phyloP scores from a whole-genome alignment of 805 yeast species.

The Yamadazyma paraphyllophila region DNA sequence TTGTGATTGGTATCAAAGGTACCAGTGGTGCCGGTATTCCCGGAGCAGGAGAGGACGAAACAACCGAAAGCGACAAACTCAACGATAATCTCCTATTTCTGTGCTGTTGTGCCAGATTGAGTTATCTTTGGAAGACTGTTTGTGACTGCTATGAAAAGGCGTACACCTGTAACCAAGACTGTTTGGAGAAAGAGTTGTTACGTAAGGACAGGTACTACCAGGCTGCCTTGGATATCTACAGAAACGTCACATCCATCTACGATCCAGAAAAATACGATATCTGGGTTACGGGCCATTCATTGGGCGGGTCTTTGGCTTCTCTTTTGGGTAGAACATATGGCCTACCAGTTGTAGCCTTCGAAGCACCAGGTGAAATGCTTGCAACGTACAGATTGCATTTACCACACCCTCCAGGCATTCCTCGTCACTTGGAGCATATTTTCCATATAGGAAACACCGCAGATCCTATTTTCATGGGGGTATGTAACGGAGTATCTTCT shows the following conservation, averaged over 20 bases:
- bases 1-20: slow-evolving; percentile 84
- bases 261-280: slow-evolving; percentile 61
- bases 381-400: slow-evolving; percentile 83
- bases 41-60: slow-evolving; percentile 55
- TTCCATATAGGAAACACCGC: slow-evolving; percentile 98
- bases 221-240: slow-evolving; percentile 73
- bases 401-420: slow-evolving; percentile 90
- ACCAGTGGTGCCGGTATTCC: slow-evolving; percentile 76
- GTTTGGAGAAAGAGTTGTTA: slow-evolving; percentile 74
- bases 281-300: slow-evolving; percentile 94
- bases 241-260: slow-evolving; percentile 63
- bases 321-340: slow-evolving; percentile 88
- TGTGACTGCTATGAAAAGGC: slow-evolving; percentile 88
- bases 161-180: slow-evolving; percentile 84
- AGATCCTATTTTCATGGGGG: slow-evolving; percentile 95
- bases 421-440: slow-evolving; percentile 71
- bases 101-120: slow-evolving; percentile 93
- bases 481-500: slow-evolving; percentile 90
- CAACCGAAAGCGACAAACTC: slow-evolving; percentile 73
- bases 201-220: slow-evolving; percentile 79
- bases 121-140: slow-evolving; percentile 90
- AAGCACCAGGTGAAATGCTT: slow-evolving; percentile 88
- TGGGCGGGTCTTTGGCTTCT: slow-evolving; percentile 85
- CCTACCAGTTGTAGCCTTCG: slow-evolving; percentile 83
- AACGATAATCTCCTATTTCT: slow-evolving; percentile 89